Percentiles rank a stretch among this genome's conserved stretches.
These are phyloP conservation scores for Fusarium udum DNA, from an alignment of 2,329 filamentous ascomycete genomes.

Conservation along the genomic window DNA sequence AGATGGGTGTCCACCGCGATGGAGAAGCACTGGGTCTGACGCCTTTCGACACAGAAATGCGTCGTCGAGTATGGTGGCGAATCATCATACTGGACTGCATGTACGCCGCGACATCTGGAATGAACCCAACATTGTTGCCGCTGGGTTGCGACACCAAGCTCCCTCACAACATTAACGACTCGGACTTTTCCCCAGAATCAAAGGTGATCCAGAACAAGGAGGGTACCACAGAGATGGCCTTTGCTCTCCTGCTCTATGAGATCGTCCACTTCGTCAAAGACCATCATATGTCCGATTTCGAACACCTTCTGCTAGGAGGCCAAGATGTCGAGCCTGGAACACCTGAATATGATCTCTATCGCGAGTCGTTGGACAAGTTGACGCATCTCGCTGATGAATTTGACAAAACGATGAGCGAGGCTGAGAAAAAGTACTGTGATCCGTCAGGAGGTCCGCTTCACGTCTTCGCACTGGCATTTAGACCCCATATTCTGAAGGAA, in stretches of 20 bases:
- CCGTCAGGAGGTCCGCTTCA: not conserved
- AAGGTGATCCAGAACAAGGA: not conserved
- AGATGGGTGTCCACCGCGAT: conserved; percentile 10
- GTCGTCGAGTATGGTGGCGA: conserved; percentile 13
- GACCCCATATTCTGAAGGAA: not conserved
- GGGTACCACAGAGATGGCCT: conserved; percentile 11
- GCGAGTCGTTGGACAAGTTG: not conserved
- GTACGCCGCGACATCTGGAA: conserved; percentile 12
- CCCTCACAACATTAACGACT: not conserved
- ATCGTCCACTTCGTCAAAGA: not conserved
- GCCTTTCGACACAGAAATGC: conserved; percentile 2
- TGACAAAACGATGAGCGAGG: not conserved
- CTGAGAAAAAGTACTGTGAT: not conserved
- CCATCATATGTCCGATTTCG: not conserved
- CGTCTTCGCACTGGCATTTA: not conserved
- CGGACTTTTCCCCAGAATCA: not conserved
- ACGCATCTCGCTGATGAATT: not conserved
- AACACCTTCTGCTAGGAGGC: not conserved
- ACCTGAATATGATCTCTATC: not conserved
- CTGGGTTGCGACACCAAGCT: not conserved
- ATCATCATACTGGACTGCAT: conserved; percentile 10
- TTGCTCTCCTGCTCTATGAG: not conserved
- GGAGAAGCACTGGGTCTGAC: not conserved
- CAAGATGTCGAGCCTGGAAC: conserved; percentile 1
- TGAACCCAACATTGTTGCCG: not conserved